Evolutionary conservation across 805 yeast species (phyloP).

Genomic region (Barnettozyma siamensis): DNA sequence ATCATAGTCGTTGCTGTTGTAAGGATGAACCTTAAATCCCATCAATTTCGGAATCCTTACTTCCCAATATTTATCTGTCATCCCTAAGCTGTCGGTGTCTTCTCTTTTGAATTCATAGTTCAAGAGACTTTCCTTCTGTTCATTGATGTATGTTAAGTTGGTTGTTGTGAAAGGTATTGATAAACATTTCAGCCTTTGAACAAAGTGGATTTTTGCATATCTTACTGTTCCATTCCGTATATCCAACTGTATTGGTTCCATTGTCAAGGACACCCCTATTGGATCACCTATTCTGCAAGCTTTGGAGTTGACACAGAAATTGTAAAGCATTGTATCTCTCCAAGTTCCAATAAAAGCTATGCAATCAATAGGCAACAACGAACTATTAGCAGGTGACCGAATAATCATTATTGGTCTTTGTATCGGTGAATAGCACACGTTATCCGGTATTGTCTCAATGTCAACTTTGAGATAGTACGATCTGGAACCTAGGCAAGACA

Average conservation of each 20-base stretch:
- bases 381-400: constrained; percentile 15
- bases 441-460: background rate
- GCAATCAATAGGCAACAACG: constrained; percentile 11
- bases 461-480: constrained; percentile 13
- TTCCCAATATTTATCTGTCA: constrained; percentile 5
- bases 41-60: constrained; percentile 9
- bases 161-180: constrained; percentile 6
- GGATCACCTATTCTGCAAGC: constrained; percentile 12
- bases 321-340: constrained; percentile 15
- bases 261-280: constrained; percentile 8
- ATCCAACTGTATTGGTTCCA: constrained; percentile 3
- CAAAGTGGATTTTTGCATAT: constrained; percentile 11
- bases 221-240: constrained; percentile 7
- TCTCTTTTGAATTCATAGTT: background rate
- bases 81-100: background rate
- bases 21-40: constrained; percentile 13
- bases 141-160: background rate
- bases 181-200: constrained; percentile 14
- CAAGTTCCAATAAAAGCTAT: constrained; percentile 13
- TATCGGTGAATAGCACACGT: background rate
- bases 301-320: constrained; percentile 13
- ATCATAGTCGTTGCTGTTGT: constrained; percentile 11
- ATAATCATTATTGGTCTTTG: constrained; percentile 8
- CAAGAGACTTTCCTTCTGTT: constrained; percentile 3
- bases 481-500: constrained; percentile 12